Base-by-base conservation (phyloP, 2,329 filamentous ascomycete genomes). In the Beauveria australis region DNA sequence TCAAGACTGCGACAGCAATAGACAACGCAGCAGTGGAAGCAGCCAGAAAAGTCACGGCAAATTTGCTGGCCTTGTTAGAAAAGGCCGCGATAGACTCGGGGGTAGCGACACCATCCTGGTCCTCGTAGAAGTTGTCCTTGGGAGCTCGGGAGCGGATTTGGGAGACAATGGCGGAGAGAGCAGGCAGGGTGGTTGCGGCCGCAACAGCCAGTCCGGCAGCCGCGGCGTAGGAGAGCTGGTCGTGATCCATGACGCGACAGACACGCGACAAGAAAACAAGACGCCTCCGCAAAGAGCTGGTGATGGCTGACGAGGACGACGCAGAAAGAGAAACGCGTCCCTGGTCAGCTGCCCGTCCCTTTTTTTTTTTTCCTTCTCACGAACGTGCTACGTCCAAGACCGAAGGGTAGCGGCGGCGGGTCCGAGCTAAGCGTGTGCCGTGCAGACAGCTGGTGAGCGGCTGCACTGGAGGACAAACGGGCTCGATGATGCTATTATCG, bases 31-130 rank as follows among this genome's bases (percentile, higher is more conserved):
- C 72, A 1, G 86, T 87, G 43, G 77, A 62, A 14, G 77, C 60
- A 0, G 84, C 81, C n/a, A 83, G 78, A 3, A 84, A 40, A 5
- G 84, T 68, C 49, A 89, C 76, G 24, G 78, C 69, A 4, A 75
- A 63, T 68, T 87, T 88, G 59, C 85, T 79, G 61, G 78, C 67
- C 61, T 76, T 82, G 64, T 83, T 81, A 30, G 87, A 88, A 68
- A 87, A 92, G 44, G 78, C 78, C 24, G 79, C 78, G 57, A 85
- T 70, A 1, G 85, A 84, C 68, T 88, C 84, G 46, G 82, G 78
- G 0, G 85, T 88, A 37, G 86, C 87, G 64, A 81, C 78, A 53
- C 89, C 89, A 72, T 92, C 89, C 63, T 79, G 74, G 68, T 92
- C 89, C 66, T 85, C 76, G 67, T 92, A 92, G 14, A 79, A 75